Conservation (phyloP, 208 protist genomes). For the Leishmania aethiopica region DNA sequence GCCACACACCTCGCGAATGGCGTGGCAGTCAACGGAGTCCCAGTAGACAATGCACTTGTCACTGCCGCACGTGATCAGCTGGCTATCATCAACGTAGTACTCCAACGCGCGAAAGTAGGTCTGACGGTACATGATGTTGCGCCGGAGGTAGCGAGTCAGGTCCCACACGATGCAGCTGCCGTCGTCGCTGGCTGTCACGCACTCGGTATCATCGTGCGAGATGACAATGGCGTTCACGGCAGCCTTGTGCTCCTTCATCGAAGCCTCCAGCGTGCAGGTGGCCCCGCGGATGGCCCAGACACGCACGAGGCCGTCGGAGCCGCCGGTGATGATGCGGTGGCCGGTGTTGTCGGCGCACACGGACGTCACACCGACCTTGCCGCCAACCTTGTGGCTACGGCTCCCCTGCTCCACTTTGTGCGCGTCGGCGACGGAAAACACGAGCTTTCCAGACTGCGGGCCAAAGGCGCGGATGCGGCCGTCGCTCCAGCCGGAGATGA, state of each 20-base stretch:
- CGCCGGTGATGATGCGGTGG: constrained; percentile 87
- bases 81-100: constrained; percentile 94
- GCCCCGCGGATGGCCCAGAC: constrained; percentile 82
- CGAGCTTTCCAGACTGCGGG: constrained; percentile 94
- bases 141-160: constrained; percentile 87
- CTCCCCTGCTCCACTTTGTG: constrained; percentile 89
- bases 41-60: constrained; percentile 96
- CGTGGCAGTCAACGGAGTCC: constrained; percentile 94
- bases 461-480: constrained; percentile 95
- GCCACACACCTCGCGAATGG: constrained; percentile 93
- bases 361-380: constrained; percentile 88
- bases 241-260: constrained; percentile 97
- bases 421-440: constrained; percentile 97
- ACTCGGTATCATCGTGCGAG: constrained; percentile 91
- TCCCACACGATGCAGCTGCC: constrained; percentile 97
- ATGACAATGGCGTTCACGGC: constrained; percentile 90
- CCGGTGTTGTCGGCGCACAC: constrained; percentile 78
- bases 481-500: constrained; percentile 95
- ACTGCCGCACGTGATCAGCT: constrained; percentile 94
- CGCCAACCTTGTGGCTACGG: constrained; percentile 50
- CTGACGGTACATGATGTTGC: constrained; percentile 95
- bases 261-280: constrained; percentile 88
- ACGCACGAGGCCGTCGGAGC: constrained; percentile 93
- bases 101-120: constrained; percentile 94
- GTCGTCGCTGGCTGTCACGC: constrained; percentile 93